Conservation (phyloP, 495 filamentous ascomycete species). For the Thermothielavioides terrestris region DNA sequence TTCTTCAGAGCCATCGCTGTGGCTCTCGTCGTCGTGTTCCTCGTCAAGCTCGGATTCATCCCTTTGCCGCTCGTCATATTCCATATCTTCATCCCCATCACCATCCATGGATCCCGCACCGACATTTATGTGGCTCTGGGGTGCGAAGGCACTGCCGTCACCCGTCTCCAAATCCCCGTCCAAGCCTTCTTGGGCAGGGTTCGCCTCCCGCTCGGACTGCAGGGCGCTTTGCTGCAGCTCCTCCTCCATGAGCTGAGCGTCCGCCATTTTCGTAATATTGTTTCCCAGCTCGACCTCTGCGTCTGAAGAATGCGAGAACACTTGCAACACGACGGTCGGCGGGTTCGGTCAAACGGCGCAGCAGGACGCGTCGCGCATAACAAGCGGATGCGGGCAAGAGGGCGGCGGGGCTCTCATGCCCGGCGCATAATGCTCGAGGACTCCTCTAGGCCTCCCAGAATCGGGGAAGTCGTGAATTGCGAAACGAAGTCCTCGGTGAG, state of each 20-base stretch:
- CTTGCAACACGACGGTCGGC: constrained; percentile 1
- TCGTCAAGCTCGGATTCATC: constrained; percentile 39
- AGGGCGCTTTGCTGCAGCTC: constrained; percentile 42
- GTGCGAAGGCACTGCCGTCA: constrained; percentile 28
- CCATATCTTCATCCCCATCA: constrained; percentile 44
- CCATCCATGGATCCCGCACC: constrained; percentile 40
- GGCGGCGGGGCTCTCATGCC: constrained; percentile 14
- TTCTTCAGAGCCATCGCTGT: constrained; percentile 35
- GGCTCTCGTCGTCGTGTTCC: constrained; percentile 27
- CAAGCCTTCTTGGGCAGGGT: constrained; percentile 21
- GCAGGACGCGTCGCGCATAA: constrained; percentile 14
- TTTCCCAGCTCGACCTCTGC: constrained; percentile 2
- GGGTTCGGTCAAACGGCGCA: constrained; percentile 16
- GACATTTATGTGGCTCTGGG: constrained; percentile 36
- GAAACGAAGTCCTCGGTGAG: background rate
- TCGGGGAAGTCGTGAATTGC: background rate
- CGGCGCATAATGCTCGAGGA: constrained; percentile 4
- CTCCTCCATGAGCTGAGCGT: constrained; percentile 43
- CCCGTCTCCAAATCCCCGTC: constrained; percentile 28
- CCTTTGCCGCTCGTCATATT: constrained; percentile 26
- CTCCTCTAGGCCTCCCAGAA: background rate
- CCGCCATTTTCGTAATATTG: constrained; percentile 31
- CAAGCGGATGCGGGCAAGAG: background rate
- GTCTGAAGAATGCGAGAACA: background rate
- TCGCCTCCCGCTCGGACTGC: constrained; percentile 35